Evolutionary conservation across 2,329 filamentous ascomycete species (phyloP).

Genomic region (Cercospora sp.): DNA sequence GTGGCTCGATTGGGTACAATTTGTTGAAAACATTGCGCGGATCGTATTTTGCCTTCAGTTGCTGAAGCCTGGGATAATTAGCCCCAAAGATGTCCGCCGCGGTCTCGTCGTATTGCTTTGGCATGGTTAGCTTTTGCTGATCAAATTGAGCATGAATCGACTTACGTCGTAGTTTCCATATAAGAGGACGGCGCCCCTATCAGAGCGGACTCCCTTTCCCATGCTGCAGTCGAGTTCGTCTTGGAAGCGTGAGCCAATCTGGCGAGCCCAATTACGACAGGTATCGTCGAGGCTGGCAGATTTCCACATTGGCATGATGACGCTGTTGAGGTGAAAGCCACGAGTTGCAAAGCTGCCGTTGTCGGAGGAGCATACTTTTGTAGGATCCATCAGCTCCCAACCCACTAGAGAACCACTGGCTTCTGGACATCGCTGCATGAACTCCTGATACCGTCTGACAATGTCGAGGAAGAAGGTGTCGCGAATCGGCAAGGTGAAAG

Average conservation of each 20-base stretch:
- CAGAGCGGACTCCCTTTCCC: neutral
- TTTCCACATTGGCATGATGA: conserved; percentile 1
- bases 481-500: neutral
- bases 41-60: conserved; percentile 3
- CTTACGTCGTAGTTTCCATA: conserved; percentile 3
- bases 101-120: neutral
- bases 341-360: neutral
- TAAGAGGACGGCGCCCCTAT: neutral
- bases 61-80: neutral
- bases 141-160: neutral
- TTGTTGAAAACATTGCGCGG: neutral
- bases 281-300: neutral
- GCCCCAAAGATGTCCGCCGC: neutral
- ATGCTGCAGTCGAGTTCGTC: conserved; percentile 1
- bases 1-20: neutral
- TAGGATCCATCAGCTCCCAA: neutral
- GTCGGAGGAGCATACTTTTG: neutral
- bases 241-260: neutral
- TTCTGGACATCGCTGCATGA: neutral
- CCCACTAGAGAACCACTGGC: neutral
- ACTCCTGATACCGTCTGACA: neutral
- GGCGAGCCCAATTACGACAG: neutral
- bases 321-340: neutral
- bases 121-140: neutral
- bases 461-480: neutral